A percentile compares a stretch with the other conserved stretches of the same genome.
Evolutionary conservation across 768 basidiomycete genomes (phyloP).

Genomic region (Kwoniella dendrophila): DNA sequence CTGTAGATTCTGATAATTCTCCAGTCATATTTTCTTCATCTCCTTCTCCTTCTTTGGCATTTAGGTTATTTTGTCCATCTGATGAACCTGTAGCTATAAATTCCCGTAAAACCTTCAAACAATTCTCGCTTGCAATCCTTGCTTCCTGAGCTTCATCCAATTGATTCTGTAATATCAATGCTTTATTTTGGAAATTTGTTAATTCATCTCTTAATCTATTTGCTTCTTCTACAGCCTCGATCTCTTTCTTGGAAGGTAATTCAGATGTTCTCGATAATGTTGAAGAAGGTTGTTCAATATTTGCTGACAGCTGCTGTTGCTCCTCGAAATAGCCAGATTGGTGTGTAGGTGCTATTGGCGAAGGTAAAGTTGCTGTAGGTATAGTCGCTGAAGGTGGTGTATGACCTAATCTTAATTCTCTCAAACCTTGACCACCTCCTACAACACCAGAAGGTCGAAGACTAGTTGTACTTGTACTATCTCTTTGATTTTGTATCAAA

Average conservation of each 20-base stretch:
- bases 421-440: slow-evolving; percentile 34
- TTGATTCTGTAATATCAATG: too few relatives aligned
- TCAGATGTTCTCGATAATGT: background rate
- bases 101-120: slow-evolving; percentile 76
- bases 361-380: background rate
- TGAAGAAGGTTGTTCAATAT: slow-evolving; percentile 6
- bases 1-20: slow-evolving; percentile 28
- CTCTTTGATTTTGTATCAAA: slow-evolving; percentile 7
- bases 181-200: slow-evolving; percentile 60
- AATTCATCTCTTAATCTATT: slow-evolving; percentile 64
- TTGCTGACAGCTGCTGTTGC: too few relatives aligned
- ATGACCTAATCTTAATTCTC: slow-evolving; percentile 43
- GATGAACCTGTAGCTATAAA: slow-evolving; percentile 57
- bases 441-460: too few relatives aligned
- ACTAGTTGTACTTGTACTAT: background rate
- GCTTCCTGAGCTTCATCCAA: slow-evolving; percentile 79
- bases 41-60: slow-evolving; percentile 7
- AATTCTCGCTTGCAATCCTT: slow-evolving; percentile 80
- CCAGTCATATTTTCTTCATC: background rate
- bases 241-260: slow-evolving; percentile 19
- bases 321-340: slow-evolving; percentile 23
- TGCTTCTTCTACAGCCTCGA: slow-evolving; percentile 25
- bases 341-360: slow-evolving; percentile 11
- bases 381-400: slow-evolving; percentile 9
- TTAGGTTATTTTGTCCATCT: too few relatives aligned